Conservation (phyloP, 2,329 filamentous ascomycete genomes). For the Xylariaceae sp. region DNA sequence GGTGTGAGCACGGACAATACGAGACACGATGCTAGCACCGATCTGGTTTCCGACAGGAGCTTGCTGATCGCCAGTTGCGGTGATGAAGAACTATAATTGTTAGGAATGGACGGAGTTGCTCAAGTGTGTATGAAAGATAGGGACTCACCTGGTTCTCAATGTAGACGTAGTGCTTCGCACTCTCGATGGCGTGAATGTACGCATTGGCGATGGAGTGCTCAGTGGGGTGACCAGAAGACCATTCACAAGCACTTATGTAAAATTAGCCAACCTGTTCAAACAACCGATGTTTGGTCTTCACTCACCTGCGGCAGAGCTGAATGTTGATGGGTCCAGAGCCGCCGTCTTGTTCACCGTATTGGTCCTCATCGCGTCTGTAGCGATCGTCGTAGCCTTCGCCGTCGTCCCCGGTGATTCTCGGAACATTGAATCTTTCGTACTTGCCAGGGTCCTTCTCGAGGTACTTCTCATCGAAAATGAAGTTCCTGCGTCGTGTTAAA, state of each 20-base stretch:
- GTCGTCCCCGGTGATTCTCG: constrained; percentile 41
- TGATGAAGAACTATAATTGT: constrained; percentile 69
- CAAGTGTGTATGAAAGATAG: neutral
- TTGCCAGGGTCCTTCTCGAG: constrained; percentile 44
- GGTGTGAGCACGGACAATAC: constrained; percentile 65
- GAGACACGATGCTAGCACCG: constrained; percentile 71
- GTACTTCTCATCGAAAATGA: constrained; percentile 82
- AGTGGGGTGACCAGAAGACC: constrained; percentile 48
- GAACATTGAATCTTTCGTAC: constrained; percentile 37
- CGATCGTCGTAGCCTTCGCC: constrained; percentile 38
- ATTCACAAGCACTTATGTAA: constrained; percentile 37
- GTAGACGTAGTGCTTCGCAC: constrained; percentile 68
- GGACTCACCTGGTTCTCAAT: constrained; percentile 63
- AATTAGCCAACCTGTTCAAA: constrained; percentile 2
- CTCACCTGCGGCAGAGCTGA: constrained; percentile 48
- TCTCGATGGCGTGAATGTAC: constrained; percentile 66
- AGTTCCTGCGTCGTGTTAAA: constrained; percentile 53
- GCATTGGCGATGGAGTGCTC: constrained; percentile 83
- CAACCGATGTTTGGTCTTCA: neutral
- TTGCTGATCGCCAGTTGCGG: constrained; percentile 65
- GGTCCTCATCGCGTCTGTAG: constrained; percentile 30
- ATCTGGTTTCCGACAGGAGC: constrained; percentile 72
- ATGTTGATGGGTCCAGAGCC: constrained; percentile 30
- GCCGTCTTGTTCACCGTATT: constrained; percentile 18
- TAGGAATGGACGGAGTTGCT: constrained; percentile 1